Evolutionary conservation across 331 rosid species (phyloP).

Genomic region (Prunus yedoensis): DNA sequence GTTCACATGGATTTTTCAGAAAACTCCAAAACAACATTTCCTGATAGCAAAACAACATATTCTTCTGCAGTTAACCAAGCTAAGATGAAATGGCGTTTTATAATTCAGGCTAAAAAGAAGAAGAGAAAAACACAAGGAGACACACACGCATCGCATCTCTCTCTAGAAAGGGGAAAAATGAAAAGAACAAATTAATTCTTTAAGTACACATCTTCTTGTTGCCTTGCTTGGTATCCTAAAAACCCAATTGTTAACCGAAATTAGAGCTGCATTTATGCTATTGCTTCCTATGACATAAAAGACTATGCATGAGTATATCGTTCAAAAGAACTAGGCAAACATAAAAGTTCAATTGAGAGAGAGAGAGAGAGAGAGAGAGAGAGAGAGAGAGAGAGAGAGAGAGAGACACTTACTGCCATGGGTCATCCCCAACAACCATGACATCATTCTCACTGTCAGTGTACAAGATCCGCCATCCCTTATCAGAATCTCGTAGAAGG

Average conservation of each 20-base stretch:
- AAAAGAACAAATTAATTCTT: too few species aligned
- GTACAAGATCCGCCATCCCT: constrained; percentile 89
- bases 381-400: too few species aligned
- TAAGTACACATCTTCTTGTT: too few species aligned
- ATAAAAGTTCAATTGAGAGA: not conserved
- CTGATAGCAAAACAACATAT: too few species aligned
- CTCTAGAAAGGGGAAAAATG: too few species aligned
- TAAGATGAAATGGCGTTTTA: not conserved
- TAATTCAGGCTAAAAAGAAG: too few species aligned
- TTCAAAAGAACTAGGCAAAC: not conserved
- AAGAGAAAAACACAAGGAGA: too few species aligned
- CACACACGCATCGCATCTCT: too few species aligned
- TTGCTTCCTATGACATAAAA: too few species aligned
- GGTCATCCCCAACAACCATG: constrained; percentile 95
- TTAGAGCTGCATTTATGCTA: not conserved
- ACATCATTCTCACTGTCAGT: constrained; percentile 92
- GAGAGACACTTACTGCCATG: constrained; percentile 76
- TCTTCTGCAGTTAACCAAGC: not conserved
- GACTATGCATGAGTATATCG: not conserved
- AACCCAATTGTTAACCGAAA: not conserved
- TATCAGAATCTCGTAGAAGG: constrained; percentile 66
- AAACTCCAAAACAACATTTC: not conserved
- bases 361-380: too few species aligned
- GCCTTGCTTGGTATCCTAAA: too few species aligned
- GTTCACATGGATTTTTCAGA: not conserved